phyloP scores from a whole-genome alignment of 1,139 yeast genomes.

The Geotrichum restrictum region DNA sequence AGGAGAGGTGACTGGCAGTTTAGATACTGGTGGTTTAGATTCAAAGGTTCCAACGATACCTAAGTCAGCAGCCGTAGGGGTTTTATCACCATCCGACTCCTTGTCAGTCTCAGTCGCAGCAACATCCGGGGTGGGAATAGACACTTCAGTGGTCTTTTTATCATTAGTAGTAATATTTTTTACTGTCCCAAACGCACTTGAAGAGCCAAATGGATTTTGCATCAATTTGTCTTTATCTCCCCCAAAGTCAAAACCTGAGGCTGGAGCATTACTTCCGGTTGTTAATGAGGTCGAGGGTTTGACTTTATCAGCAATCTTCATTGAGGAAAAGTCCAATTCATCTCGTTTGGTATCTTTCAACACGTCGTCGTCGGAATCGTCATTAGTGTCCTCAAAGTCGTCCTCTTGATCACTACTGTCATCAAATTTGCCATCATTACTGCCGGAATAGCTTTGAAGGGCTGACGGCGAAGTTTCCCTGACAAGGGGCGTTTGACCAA shows the following conservation, averaged over 20 bases:
- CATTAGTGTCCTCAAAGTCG: not conserved
- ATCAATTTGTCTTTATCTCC: not conserved
- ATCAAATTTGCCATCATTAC: constrained; percentile 31
- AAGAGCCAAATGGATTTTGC: not conserved
- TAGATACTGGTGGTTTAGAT: too few species aligned
- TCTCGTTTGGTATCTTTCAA: not conserved
- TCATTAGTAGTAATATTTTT: not conserved
- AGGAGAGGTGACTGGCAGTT: too few species aligned
- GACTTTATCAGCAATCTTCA: not conserved
- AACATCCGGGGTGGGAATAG: too few species aligned
- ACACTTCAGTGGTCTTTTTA: too few species aligned
- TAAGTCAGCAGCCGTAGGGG: not conserved
- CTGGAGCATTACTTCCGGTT: not conserved
- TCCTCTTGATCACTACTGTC: constrained; percentile 11
- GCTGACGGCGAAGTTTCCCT: too few species aligned
- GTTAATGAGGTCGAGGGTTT: not conserved
- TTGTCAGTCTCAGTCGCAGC: not conserved
- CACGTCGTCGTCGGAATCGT: not conserved
- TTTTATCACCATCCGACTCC: constrained; percentile 5
- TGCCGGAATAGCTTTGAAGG: too few species aligned
- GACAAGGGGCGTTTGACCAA: too few species aligned
- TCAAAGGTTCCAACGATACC: not conserved
- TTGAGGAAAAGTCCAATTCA: not conserved
- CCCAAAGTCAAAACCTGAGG: not conserved
- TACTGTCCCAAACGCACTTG: not conserved